These are phyloP conservation scores for Haematococcus lacustris DNA, from an alignment of 139 green algal genomes.

Conservation along the genomic window DNA sequence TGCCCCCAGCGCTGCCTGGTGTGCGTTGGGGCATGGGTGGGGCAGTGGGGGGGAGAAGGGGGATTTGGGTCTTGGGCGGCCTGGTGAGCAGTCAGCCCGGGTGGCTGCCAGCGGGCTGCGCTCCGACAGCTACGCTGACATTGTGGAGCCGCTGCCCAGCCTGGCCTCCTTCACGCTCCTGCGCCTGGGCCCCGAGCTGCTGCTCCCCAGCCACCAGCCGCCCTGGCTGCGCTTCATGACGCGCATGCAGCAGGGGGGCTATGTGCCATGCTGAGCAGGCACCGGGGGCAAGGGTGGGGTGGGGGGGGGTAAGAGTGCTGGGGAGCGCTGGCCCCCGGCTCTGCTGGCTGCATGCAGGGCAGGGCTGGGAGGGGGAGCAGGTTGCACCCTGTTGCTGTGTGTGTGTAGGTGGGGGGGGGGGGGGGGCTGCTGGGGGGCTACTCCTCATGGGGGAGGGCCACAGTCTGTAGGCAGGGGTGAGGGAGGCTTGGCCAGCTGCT, in stretches of 20 bases:
- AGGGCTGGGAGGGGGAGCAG: too few species aligned
- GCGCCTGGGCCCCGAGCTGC: slow-evolving; percentile 65
- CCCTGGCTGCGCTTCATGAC: slow-evolving; percentile 61
- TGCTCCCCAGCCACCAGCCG: slow-evolving; percentile 44
- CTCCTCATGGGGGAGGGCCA: too few species aligned
- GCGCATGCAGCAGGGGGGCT: slow-evolving; percentile 21
- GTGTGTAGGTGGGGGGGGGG: too few species aligned
- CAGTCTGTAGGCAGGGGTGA: too few species aligned
- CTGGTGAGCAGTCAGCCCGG: background rate
- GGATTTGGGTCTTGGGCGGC: slow-evolving; percentile 1
- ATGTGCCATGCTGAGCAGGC: background rate
- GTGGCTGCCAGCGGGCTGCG: slow-evolving; percentile 9
- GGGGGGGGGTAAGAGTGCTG: background rate
- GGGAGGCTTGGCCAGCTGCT: too few species aligned
- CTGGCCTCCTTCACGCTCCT: slow-evolving; percentile 82
- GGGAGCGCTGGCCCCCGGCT: background rate
- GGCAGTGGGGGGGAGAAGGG: too few species aligned
- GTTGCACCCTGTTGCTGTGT: too few species aligned
- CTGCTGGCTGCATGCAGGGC: background rate
- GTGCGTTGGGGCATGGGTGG: too few species aligned
- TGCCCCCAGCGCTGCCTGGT: too few species aligned
- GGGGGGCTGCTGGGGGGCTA: too few species aligned
- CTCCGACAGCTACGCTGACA: slow-evolving; percentile 13
- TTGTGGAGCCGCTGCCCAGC: slow-evolving; percentile 43
- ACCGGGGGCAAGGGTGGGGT: background rate